Percentiles rank a stretch among this genome's conserved stretches.
These are phyloP conservation scores for Fagopyrum homotropicum DNA, from an alignment of 148 eudicot species.

Conservation along the genomic window DNA sequence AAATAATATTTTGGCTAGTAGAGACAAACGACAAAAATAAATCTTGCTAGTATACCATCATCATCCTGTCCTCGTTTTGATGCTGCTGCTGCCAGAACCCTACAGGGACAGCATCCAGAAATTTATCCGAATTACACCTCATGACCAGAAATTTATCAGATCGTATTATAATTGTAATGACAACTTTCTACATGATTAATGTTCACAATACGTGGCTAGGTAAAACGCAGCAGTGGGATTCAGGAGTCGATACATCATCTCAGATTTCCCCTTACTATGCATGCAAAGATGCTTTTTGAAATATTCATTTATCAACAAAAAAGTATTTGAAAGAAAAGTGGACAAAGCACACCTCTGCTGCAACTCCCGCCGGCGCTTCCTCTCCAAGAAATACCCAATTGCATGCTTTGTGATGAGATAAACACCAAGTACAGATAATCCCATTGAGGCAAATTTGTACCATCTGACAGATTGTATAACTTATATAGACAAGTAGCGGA, in stretches of 20 bases:
- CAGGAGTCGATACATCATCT: not conserved
- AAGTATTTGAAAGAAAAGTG: not conserved
- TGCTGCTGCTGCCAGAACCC: constrained; percentile 93
- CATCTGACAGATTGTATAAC: constrained; percentile 34
- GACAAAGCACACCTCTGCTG: constrained; percentile 53
- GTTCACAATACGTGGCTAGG: not conserved
- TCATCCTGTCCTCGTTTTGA: constrained; percentile 53
- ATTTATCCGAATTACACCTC: not conserved
- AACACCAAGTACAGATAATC: constrained; percentile 71
- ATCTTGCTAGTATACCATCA: constrained; percentile 35
- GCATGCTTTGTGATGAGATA: constrained; percentile 81
- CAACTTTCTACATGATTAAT: not conserved
- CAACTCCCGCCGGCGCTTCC: constrained; percentile 81
- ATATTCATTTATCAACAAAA: not conserved
- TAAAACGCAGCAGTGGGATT: not conserved
- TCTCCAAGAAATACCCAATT: constrained; percentile 65
- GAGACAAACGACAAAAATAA: constrained; percentile 7
- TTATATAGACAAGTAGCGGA: constrained; percentile 2
- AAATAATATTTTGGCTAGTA: constrained; percentile 1
- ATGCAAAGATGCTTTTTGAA: not conserved
- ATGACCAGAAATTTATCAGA: not conserved
- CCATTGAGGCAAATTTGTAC: constrained; percentile 82
- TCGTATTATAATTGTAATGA: not conserved
- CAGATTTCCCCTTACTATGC: not conserved
- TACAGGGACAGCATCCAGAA: constrained; percentile 19